Evolutionary conservation across 495 filamentous ascomycete genomes (phyloP), one percentile per base, ranked within the genome.

Genomic region (Tuber magnatum): DNA sequence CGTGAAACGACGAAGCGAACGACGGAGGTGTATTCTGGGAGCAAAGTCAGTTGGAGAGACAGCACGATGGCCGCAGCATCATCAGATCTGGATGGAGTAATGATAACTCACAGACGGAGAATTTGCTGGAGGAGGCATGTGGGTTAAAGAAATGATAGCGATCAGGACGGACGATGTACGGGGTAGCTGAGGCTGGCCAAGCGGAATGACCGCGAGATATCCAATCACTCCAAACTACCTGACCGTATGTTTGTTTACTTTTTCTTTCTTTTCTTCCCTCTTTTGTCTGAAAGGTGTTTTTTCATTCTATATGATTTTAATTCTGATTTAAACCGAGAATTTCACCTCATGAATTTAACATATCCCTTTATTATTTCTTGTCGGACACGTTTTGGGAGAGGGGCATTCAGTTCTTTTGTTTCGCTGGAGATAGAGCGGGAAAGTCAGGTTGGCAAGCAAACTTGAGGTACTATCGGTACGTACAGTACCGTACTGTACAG

Each of bases 111-210:
- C 80, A 70, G 77, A 80, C 40, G 80, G 80, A 44, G 80, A 75
- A 69, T 80, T 82, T 76, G 76, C 80, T 76, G 80, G 80, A 82
- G 80, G 75, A 73, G 80, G 80, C 80, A 82, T 82, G 74, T 80
- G 80, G 71, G 56, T 65, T 65, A 20, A 35, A 35, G 48, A 68
- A 70, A 75, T 69, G 77, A 79, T 79, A 79, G 75, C 74, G 72
- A 79, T 74, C 76, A 79, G 76, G 69, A 72, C 77, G 77, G 77
- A 41, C 72, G 61, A 69, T 56, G 77, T 44, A 71, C 56, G 56
- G 56, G 56, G 56, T 18, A 65, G 56, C 56, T 65, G 28, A 65
- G 56, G 14, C 72, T 70, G 71, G 39, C 76, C 74, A 78, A 78
- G 51, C 56, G 68, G 70, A 78, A 68, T 72, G 35, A 65, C 56